Evolutionary conservation across 305 asterid genomes (phyloP), one percentile per base, ranked within the genome.

Genomic region (Fraxinus greggii): DNA sequence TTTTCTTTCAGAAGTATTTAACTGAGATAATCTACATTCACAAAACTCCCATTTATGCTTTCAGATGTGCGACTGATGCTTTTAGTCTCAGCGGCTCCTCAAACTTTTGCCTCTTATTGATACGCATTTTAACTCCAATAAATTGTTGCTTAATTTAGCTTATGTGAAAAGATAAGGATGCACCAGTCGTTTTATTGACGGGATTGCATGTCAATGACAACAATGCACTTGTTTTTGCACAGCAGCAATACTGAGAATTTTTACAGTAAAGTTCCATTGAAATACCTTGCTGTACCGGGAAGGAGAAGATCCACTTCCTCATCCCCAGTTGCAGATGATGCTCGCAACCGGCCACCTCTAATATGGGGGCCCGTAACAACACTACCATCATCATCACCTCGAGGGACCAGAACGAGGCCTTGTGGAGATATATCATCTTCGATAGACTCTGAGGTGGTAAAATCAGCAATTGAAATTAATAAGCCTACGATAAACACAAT

Each of bases 261-360:
- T 21, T 23, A 21, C 29, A 54, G 65, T 31, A 6, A 15, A 31
- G 76, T 32, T 70, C 2, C 21, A 31, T 31, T 26, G 72, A 28
- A 75, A 75, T 92, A 95, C 98, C 99, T 95, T 85, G 98, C 97
- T 79, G 98, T 93, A 23, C 99, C 99, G 1, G 99, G 99, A 80
- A 97, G 99, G 86, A 97, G 97, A 84, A 94, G 98, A 89, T 94
- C 99, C 21, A 97, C 99, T 89, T 95, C 98, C 86, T 91, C 91
- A 21, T 92, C 92, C 65, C 99, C 99, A 67, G 98, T 88, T 56
- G 94, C 97, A 80, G 97, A 94, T 5, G 97, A 92, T 10, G 98
- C 91, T 81, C 97, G 87, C 77, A 97, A 84, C 79, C 98, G 92
- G 88, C 94, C 88, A 84, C 98, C 99, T 91, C 99, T 88, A 81